These are phyloP conservation scores for Aspergillus felis DNA, from an alignment of 2,329 filamentous ascomycete species.

Conservation along the genomic window DNA sequence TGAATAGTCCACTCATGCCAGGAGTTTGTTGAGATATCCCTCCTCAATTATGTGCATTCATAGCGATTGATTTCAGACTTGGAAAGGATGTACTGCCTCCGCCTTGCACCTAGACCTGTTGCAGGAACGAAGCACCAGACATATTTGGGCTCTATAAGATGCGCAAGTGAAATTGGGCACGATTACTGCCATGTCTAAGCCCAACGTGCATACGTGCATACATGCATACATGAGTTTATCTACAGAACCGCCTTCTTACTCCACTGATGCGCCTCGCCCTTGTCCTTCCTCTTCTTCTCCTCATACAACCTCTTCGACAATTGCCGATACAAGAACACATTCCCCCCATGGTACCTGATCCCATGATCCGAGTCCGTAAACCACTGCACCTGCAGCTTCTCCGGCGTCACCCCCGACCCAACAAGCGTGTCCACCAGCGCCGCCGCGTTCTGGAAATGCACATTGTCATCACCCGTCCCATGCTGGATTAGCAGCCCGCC, in stretches of 20 bases:
- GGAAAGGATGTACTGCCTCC: no score
- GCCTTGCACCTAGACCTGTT: not conserved
- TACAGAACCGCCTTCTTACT: slow-evolving; percentile 31
- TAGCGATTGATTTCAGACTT: no score
- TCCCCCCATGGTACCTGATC: slow-evolving; percentile 56
- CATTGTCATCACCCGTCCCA: slow-evolving; percentile 67
- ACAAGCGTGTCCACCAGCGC: slow-evolving; percentile 61
- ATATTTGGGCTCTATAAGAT: not conserved
- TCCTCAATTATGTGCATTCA: no score
- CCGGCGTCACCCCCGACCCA: slow-evolving; percentile 54
- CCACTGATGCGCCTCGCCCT: slow-evolving; percentile 44
- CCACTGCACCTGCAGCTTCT: slow-evolving; percentile 60
- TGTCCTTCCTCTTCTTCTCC: slow-evolving; percentile 53
- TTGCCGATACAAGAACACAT: slow-evolving; percentile 58
- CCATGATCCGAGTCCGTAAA: slow-evolving; percentile 65
- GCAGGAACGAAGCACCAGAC: not conserved
- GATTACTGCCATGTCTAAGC: no score
- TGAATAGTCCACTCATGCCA: no score
- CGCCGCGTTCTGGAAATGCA: slow-evolving; percentile 65
- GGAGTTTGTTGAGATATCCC: no score
- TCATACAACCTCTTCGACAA: slow-evolving; percentile 58
- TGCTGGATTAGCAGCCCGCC: slow-evolving; percentile 63
- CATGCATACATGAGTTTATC: not conserved
- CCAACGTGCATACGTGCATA: no score
- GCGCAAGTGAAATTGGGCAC: no score